phyloP scores from a whole-genome alignment of 75 land plant genomes.

The Cryptomeria japonica region DNA sequence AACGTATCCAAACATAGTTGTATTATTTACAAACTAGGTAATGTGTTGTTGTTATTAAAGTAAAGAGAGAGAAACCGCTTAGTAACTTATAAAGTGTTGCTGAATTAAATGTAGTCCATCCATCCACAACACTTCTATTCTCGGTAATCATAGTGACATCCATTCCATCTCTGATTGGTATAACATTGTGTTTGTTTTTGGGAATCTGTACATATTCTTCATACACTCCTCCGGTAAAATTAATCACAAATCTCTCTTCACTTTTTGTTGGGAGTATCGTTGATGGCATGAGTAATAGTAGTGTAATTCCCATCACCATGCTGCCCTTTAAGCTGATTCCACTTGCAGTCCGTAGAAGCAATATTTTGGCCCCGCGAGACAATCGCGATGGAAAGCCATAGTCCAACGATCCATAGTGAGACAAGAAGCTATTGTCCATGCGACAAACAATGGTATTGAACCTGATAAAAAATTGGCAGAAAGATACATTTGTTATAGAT shows the following conservation, averaged over 20 bases:
- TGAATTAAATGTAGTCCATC: constrained; percentile 75
- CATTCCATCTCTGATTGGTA: constrained; percentile 68
- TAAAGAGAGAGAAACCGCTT: no score
- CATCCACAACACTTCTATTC: constrained; percentile 48
- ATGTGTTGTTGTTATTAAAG: no score
- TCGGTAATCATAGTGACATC: constrained; percentile 66
- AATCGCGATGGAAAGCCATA: not conserved
- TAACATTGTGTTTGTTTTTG: constrained; percentile 42
- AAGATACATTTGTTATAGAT: no score
- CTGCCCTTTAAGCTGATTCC: constrained; percentile 12
- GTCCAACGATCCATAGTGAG: not conserved
- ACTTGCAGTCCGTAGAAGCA: not conserved
- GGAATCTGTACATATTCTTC: constrained; percentile 50
- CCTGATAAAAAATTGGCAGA: no score
- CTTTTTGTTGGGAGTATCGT: constrained; percentile 28
- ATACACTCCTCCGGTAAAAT: constrained; percentile 65
- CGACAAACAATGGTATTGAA: no score
- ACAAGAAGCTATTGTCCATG: not conserved
- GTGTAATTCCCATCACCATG: constrained; percentile 40
- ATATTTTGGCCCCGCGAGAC: not conserved
- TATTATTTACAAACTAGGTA: no score
- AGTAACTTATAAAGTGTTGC: constrained; percentile 61
- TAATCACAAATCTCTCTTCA: constrained; percentile 18
- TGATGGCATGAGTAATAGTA: constrained; percentile 48
- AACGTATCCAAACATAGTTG: no score